A percentile compares a stretch with the other conserved stretches of the same genome.
Conservation (phyloP, 179 eudicot genomes). For the Nepenthes alata region DNA sequence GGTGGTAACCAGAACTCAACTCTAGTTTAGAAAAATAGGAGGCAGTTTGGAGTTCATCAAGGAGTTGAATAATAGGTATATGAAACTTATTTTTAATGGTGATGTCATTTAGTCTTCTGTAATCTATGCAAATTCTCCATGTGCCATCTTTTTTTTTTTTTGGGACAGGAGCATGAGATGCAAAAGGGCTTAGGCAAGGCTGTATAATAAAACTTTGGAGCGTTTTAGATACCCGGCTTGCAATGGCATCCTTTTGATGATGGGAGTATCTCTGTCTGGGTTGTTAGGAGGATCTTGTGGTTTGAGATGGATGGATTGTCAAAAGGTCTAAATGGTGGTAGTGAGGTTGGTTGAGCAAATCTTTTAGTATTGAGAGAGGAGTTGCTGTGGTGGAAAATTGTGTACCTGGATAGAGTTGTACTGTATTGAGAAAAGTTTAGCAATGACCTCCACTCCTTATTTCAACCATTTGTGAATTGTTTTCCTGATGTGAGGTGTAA, state of each 20-base stretch:
- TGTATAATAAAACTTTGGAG: neutral
- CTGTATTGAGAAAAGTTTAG: too few species aligned
- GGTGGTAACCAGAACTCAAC: neutral
- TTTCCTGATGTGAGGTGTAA: too few species aligned
- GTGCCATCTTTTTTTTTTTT: neutral
- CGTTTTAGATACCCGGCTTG: neutral
- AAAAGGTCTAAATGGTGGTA: too few species aligned
- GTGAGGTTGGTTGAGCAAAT: too few species aligned
- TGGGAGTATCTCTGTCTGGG: neutral
- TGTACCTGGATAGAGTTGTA: too few species aligned
- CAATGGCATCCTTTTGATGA: neutral
- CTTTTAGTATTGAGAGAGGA: too few species aligned
- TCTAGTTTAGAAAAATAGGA: neutral
- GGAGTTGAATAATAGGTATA: neutral
- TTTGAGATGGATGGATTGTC: too few species aligned
- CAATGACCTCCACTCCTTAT: too few species aligned
- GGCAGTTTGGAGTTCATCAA: neutral
- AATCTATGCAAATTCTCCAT: neutral
- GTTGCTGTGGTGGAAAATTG: too few species aligned
- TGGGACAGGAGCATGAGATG: neutral
- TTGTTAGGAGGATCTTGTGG: too few species aligned
- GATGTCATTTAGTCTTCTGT: neutral
- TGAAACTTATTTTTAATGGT: neutral
- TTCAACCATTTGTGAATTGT: too few species aligned
- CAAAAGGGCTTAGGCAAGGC: neutral